Base-by-base conservation (phyloP, 176 grass and related monocot species). In the Calamus simplicifolius region DNA sequence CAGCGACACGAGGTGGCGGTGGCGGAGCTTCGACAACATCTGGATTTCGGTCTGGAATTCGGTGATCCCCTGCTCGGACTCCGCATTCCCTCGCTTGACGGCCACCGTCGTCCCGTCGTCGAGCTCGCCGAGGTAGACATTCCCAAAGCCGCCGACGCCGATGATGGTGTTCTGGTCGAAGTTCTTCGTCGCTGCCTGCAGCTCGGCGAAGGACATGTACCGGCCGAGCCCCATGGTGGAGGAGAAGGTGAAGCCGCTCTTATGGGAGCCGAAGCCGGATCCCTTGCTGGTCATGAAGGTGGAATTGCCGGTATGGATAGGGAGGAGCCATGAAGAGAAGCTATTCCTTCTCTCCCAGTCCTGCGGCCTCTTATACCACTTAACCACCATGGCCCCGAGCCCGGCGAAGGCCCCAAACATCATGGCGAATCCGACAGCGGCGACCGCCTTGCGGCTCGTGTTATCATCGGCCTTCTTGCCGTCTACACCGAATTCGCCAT, bases 41-140 rank as follows among this genome's bases (percentile, higher is more conserved):
- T 97, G 93, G 78, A 97, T 91, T 81, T 97, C 93, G 4, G 93
- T 97, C 69, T 91, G 89, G 78, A 97, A 97, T 73, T 97, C 87
- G 16, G 80, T 91, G 73, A 97, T 91, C 2, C 93, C 93, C 28
- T 97, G 93, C 83, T 97, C 93, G 5, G 93, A 97, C 66, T 88
- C 73, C 18, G 93, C 81, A 71, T 87, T 97, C 5, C 87, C 93
- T 18, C 93, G 81, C 85, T 97, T 97, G 38, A 91, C 76, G 8
- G 93, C 93, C 60, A 97, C 87, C 82, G 88, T 88, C 5, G 79
- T 88, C 54, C 66, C 86, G 61, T 97, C 92, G 70, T 85, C 76
- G 52, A 97, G 82, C 69, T 85, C 93, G 1, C 93, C 87, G 0
- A 91, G 16, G 85, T 88, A 97, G n/a, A 97, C 93, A 79, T 91